Conservation (phyloP, 345 rosid genomes). For the Aquilaria yunnanensis region DNA sequence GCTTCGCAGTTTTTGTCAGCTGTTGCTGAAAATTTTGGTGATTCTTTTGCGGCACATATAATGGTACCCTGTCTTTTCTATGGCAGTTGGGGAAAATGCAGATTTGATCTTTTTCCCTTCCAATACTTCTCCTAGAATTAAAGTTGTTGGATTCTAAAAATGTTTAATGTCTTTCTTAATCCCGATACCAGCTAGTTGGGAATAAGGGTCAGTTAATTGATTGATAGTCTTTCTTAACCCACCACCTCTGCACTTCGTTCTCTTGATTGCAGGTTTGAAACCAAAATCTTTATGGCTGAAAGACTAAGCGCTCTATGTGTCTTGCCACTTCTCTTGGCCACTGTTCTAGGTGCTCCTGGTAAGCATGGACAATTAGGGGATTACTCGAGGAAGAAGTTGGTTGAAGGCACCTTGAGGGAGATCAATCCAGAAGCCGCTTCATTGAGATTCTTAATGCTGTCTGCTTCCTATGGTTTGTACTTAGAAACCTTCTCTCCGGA, state of each 20-base stretch:
- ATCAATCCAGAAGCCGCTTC: constrained; percentile 36
- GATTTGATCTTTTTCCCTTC: constrained; percentile 60
- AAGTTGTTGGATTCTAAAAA: constrained; percentile 31
- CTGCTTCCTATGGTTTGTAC: constrained; percentile 76
- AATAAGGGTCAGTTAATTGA: not conserved
- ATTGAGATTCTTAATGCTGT: constrained; percentile 62
- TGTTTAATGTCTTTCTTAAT: not conserved
- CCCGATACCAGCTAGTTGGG: not conserved
- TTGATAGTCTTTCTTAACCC: too few species aligned
- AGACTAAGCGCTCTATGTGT: constrained; percentile 66
- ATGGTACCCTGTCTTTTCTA: constrained; percentile 68
- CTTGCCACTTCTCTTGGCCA: constrained; percentile 75
- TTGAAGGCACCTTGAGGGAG: constrained; percentile 44
- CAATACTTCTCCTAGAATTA: constrained; percentile 45
- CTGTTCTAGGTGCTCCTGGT: constrained; percentile 77
- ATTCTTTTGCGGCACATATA: constrained; percentile 59
- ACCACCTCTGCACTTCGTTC: constrained; percentile 6
- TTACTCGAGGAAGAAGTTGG: constrained; percentile 65
- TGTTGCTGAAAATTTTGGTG: constrained; percentile 56
- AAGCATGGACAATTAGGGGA: constrained; percentile 50
- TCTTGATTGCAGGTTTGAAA: constrained; percentile 53
- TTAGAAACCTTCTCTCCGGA: constrained; percentile 4
- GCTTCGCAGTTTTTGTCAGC: constrained; percentile 65
- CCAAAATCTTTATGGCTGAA: constrained; percentile 68
- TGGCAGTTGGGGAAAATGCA: constrained; percentile 81